Percentiles rank a stretch among this genome's conserved stretches.
These are phyloP conservation scores for Dichomitus squalens DNA, from an alignment of 1,284 basidiomycete genomes.

Conservation along the genomic window DNA sequence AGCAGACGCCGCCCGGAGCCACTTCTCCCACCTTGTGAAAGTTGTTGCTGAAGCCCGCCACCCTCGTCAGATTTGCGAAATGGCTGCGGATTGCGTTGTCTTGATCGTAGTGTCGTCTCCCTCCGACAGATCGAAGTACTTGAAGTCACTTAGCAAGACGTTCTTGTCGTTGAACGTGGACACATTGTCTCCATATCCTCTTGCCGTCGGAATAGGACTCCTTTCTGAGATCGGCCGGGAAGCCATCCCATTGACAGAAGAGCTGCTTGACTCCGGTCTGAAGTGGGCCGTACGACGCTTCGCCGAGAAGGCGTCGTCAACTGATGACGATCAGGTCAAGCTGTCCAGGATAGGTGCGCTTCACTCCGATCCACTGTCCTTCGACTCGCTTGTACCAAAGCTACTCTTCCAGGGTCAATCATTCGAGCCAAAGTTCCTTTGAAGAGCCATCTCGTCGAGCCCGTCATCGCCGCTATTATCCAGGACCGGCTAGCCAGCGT, in stretches of 20 bases:
- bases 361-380: background rate
- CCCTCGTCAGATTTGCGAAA: slow-evolving; percentile 10
- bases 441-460: slow-evolving; percentile 72
- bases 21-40: slow-evolving; percentile 24
- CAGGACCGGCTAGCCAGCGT: slow-evolving; percentile 56
- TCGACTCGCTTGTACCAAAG: background rate
- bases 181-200: slow-evolving; percentile 11
- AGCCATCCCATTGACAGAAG: slow-evolving; percentile 26
- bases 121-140: slow-evolving; percentile 17
- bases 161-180: slow-evolving; percentile 13
- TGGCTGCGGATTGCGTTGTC: slow-evolving; percentile 17
- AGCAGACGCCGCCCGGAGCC: slow-evolving; percentile 1
- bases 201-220: slow-evolving; percentile 10
- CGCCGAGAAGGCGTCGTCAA: slow-evolving; percentile 32
- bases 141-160: slow-evolving; percentile 15
- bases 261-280: slow-evolving; percentile 47
- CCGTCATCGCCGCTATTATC: slow-evolving; percentile 67
- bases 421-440: slow-evolving; percentile 27
- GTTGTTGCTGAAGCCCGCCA: slow-evolving; percentile 10
- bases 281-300: slow-evolving; percentile 51
- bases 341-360: background rate
- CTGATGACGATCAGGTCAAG: slow-evolving; percentile 17
- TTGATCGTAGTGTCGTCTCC: slow-evolving; percentile 13
- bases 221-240: slow-evolving; percentile 2
- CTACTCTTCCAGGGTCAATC: background rate